These are phyloP conservation scores for Phlebopus sp. DNA, from an alignment of 1,284 basidiomycete genomes.

Conservation along the genomic window DNA sequence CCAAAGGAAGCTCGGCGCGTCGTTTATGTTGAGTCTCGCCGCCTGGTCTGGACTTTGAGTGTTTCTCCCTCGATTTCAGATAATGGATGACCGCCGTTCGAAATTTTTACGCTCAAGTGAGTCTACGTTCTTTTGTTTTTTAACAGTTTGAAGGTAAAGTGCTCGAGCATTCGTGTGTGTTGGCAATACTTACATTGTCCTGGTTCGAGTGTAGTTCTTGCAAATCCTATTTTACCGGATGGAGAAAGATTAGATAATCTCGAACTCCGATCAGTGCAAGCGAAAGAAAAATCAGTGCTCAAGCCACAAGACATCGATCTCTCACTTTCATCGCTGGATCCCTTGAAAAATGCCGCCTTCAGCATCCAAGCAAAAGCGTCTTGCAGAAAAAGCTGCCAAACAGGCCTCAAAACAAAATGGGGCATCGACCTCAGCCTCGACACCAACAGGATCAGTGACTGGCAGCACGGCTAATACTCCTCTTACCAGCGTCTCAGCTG, in stretches of 20 bases:
- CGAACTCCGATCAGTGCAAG: conserved; percentile 8
- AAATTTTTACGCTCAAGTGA: no score
- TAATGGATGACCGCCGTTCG: no score
- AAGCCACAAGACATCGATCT: conserved; percentile 23
- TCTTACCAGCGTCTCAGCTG: conserved; percentile 72
- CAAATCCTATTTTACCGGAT: not conserved
- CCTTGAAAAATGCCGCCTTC: conserved; percentile 63
- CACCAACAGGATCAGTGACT: conserved; percentile 62
- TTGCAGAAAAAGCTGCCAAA: conserved; percentile 90
- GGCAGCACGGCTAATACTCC: conserved; percentile 71
- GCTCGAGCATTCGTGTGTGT: no score
- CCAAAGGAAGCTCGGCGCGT: no score
- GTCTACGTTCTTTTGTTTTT: no score
- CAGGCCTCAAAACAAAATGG: conserved; percentile 50
- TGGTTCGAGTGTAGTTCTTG: not conserved
- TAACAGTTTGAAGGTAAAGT: no score
- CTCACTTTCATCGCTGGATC: conserved; percentile 8
- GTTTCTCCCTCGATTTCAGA: no score
- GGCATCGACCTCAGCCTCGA: conserved; percentile 47
- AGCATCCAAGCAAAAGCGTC: conserved; percentile 80
- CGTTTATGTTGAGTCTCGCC: no score
- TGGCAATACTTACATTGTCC: not conserved
- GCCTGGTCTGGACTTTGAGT: no score
- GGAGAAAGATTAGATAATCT: conserved; percentile 28
- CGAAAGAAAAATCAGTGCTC: conserved; percentile 3